A percentile compares a stretch with the other conserved stretches of the same genome.
Conservation (phyloP, 2,329 filamentous ascomycete genomes). For the Ramichloridium luteum region DNA sequence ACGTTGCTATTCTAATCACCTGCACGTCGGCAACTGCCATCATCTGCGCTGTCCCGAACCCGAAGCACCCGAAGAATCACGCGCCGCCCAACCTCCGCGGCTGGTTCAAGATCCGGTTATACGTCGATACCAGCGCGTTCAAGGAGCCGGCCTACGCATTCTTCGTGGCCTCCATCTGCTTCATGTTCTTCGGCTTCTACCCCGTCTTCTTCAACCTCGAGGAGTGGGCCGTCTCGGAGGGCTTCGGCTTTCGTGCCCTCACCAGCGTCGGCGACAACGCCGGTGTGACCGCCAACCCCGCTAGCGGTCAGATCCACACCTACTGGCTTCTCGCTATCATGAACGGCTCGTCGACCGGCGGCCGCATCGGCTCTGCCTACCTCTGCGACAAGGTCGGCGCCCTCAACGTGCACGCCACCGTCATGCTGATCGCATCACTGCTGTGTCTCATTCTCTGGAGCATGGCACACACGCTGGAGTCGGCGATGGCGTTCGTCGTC, state of each 20-base stretch:
- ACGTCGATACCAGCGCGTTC: slow-evolving; percentile 34
- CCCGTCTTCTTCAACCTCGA: slow-evolving; percentile 42
- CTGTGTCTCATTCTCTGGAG: slow-evolving; percentile 35
- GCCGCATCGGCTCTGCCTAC: slow-evolving; percentile 33
- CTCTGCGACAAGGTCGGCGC: slow-evolving; percentile 35
- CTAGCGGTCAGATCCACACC: slow-evolving; percentile 29
- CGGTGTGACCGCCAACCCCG: slow-evolving; percentile 11
- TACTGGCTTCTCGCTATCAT: slow-evolving; percentile 40
- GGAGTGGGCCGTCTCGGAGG: slow-evolving; percentile 37
- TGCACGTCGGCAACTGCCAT: slow-evolving; percentile 31
- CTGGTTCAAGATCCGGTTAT: slow-evolving; percentile 27
- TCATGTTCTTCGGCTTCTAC: slow-evolving; percentile 42
- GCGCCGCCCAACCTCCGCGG: background rate
- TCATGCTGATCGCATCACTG: slow-evolving; percentile 31
- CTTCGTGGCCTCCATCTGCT: slow-evolving; percentile 34
- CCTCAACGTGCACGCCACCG: slow-evolving; percentile 33
- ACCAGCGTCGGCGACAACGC: slow-evolving; percentile 11
- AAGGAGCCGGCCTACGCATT: slow-evolving; percentile 31
- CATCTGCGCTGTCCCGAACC: slow-evolving; percentile 33
- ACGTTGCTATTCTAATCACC: slow-evolving; percentile 30
- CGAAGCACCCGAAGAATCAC: slow-evolving; percentile 26
- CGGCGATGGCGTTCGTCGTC: slow-evolving; percentile 36
- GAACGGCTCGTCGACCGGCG: slow-evolving; percentile 38
- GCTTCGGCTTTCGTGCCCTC: slow-evolving; percentile 27
- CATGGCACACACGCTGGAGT: slow-evolving; percentile 25